Evolutionary conservation across 2,329 filamentous ascomycete species (phyloP).

Genomic region (Curvularia spicifera): DNA sequence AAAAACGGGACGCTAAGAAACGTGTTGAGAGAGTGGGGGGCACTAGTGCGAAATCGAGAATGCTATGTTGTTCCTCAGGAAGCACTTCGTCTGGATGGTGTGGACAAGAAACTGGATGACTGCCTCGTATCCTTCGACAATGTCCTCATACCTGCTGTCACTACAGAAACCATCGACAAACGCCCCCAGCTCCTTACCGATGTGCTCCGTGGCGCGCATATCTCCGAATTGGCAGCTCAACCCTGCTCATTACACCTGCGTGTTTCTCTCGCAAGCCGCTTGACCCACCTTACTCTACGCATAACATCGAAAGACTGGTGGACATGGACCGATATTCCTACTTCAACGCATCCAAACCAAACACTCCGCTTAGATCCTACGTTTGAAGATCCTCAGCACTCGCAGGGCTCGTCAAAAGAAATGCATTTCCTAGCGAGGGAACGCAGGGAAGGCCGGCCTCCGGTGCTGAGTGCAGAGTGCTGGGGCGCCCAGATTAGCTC

Average conservation of each 20-base stretch:
- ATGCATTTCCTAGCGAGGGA: constrained; percentile 30
- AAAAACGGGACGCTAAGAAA: constrained; percentile 13
- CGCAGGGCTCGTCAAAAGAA: neutral
- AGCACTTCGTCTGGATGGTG: neutral
- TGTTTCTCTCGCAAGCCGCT: constrained; percentile 16
- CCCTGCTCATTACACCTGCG: constrained; percentile 4
- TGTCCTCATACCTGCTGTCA: neutral
- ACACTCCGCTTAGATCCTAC: constrained; percentile 35
- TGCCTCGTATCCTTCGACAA: neutral
- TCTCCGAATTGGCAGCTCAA: neutral
- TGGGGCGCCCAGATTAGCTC: constrained; percentile 25
- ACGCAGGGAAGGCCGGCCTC: constrained; percentile 23
- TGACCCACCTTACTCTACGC: constrained; percentile 28
- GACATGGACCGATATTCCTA: constrained; percentile 21
- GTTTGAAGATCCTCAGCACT: constrained; percentile 7
- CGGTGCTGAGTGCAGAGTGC: neutral
- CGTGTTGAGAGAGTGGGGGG: constrained; percentile 8
- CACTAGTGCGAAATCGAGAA: constrained; percentile 12
- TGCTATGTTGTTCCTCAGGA: constrained; percentile 15
- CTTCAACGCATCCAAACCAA: neutral
- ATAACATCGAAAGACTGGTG: constrained; percentile 24
- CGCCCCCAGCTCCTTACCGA: neutral
- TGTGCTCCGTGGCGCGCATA: neutral
- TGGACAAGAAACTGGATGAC: neutral
- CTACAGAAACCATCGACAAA: neutral